Percentiles rank a stretch among this genome's conserved stretches.
These are phyloP conservation scores for Eleusine coracana DNA, from an alignment of 176 grass and related monocot genomes.

Conservation along the genomic window DNA sequence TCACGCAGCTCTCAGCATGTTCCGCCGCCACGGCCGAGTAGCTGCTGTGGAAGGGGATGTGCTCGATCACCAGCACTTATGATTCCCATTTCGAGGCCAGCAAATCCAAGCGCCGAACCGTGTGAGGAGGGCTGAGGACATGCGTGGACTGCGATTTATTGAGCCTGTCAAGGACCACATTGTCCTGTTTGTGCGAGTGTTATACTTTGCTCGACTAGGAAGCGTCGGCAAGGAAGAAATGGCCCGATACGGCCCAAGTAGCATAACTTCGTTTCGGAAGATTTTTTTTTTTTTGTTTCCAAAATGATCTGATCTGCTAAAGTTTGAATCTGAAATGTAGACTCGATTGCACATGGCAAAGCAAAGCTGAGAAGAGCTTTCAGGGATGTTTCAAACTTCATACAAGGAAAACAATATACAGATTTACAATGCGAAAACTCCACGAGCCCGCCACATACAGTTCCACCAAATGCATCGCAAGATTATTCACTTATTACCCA, in stretches of 20 bases:
- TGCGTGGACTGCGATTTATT: background rate
- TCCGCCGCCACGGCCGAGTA: background rate
- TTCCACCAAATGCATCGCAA: background rate
- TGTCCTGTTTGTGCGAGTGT: no score
- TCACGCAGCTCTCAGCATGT: background rate
- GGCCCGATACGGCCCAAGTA: background rate
- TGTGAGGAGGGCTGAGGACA: background rate
- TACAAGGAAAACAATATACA: background rate
- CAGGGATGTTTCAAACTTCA: background rate
- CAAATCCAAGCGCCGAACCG: background rate
- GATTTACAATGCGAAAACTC: constrained; percentile 21
- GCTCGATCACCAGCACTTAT: background rate
- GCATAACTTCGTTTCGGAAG: background rate
- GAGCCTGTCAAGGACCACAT: background rate
- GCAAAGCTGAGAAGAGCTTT: background rate
- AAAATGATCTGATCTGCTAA: background rate
- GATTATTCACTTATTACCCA: constrained; percentile 20
- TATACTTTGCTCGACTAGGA: no score
- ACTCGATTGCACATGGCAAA: background rate
- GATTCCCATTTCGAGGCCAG: constrained; percentile 1
- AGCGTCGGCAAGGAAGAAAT: background rate
- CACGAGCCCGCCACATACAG: constrained; percentile 7
- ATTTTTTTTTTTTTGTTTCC: no score
- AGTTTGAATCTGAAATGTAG: background rate
- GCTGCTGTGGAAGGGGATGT: background rate